Evolutionary conservation across 192 early-diverging fungal genomes (phyloP), one percentile per base, ranked within the genome.

Genomic region (Pilobolus umbonatus): DNA sequence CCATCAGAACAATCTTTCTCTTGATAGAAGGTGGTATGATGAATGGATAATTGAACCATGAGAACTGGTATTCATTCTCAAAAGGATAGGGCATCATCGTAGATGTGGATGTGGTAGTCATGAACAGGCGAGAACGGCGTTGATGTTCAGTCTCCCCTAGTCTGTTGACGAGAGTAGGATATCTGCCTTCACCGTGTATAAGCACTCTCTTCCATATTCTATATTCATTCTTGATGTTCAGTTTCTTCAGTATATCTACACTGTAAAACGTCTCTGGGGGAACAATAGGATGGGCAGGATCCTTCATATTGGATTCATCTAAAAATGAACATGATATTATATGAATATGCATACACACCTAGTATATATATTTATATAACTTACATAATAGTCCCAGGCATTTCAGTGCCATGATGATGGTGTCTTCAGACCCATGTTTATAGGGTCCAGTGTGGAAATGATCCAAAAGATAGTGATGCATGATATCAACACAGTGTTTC

Each of bases 211-310:
- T 83, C 89, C 89, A 92, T 15, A 71, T 76, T 28, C 77, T 68
- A 65, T 88, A 92, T 60, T 92, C 88, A 5, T 88, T 85, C 56
- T 89, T 92, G 61, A 92, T 86, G 42, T 87, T 88, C 29, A 89
- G 62, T 24, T 66, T 65, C 8, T 52, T 40, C 17, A 47, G 58
- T 1, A 72, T 56, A 11, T 44, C n/a, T 1, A 62, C 57, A 40
- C 61, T 65, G 30, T 63, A 59, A 58, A 72, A 72, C 5, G 34
- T 10, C 12, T 36, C 21, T 1, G 46, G 21, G 12, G 59, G 29
- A 0, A 66, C 14, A 22, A 36, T 51, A 0, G 42, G 25, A 10
- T 12, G 7, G n/a, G 38, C 38, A 15, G 55, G 35, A 7, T 9
- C 14, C 22, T 58, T 55, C 52, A 54, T 54, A 11, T 28, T 55